Conservation (phyloP, 768 basidiomycete genomes). For the Mycena galopus region DNA sequence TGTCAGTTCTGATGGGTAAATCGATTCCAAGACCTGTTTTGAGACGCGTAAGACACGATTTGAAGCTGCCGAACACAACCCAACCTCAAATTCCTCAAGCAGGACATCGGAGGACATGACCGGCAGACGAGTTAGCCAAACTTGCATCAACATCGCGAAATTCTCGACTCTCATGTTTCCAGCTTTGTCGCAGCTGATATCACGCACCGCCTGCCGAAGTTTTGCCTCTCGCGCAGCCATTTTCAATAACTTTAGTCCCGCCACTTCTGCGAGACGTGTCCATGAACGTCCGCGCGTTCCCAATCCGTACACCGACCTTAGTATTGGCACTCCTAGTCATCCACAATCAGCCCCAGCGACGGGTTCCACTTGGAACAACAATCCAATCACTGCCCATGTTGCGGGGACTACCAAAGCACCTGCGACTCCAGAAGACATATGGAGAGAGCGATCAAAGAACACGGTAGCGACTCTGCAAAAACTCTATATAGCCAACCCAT, state of each 20-base stretch:
- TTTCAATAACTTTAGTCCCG: not conserved
- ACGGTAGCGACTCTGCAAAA: slow-evolving; percentile 39
- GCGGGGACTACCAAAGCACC: not conserved
- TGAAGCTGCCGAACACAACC: slow-evolving; percentile 23
- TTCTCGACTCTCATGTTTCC: slow-evolving; percentile 3
- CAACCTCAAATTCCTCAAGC: slow-evolving; percentile 92
- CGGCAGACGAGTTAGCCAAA: slow-evolving; percentile 19
- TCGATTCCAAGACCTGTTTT: slow-evolving; percentile 70
- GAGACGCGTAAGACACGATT: slow-evolving; percentile 10
- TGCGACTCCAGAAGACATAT: slow-evolving; percentile 53
- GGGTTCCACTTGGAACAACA: slow-evolving; percentile 2
- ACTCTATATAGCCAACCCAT: slow-evolving; percentile 61
- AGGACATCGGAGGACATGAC: slow-evolving; percentile 77
- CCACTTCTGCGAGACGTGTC: not conserved
- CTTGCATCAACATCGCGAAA: slow-evolving; percentile 4
- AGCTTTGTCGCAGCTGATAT: slow-evolving; percentile 8
- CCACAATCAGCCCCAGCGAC: not conserved
- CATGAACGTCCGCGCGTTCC: not conserved
- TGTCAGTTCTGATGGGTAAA: slow-evolving; percentile 93
- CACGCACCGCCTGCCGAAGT: slow-evolving; percentile 10
- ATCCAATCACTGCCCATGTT: not conserved
- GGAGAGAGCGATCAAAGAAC: slow-evolving; percentile 50
- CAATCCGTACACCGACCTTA: not conserved
- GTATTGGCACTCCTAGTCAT: not conserved
- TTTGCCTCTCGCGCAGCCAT: slow-evolving; percentile 14